Percentiles rank a stretch among this genome's conserved stretches.
phyloP scores from a whole-genome alignment of 2,329 filamentous ascomycete genomes.

The Didymosphaeria variabile region DNA sequence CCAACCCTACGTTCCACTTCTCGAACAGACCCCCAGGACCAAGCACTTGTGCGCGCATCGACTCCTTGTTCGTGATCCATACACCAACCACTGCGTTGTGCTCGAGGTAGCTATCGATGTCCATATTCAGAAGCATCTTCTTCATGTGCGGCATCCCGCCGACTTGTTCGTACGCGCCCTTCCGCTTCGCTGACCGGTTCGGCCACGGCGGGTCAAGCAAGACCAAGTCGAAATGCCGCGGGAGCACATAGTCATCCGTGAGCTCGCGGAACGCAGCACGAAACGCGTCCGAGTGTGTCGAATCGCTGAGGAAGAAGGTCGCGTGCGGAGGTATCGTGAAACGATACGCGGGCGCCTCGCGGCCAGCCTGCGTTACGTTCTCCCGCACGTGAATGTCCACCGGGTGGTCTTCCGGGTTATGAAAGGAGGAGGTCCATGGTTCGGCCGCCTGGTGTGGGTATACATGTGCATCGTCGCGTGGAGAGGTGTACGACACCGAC shows the following conservation, averaged over 20 bases:
- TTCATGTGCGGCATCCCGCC: slow-evolving; percentile 58
- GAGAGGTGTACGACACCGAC: slow-evolving; percentile 34
- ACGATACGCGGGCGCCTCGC: slow-evolving; percentile 26
- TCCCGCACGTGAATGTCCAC: slow-evolving; percentile 36
- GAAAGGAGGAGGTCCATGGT: slow-evolving; percentile 40
- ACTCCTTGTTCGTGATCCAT: slow-evolving; percentile 80
- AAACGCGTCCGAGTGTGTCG: slow-evolving; percentile 47
- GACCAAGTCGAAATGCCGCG: slow-evolving; percentile 69
- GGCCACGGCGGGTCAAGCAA: slow-evolving; percentile 84
- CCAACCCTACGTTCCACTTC: slow-evolving; percentile 70
- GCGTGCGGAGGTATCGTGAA: slow-evolving; percentile 61
- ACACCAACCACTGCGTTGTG: slow-evolving; percentile 66
- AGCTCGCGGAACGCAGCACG: slow-evolving; percentile 48
- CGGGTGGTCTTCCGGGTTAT: slow-evolving; percentile 38
- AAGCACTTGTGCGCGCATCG: slow-evolving; percentile 64
- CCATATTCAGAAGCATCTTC: slow-evolving; percentile 52
- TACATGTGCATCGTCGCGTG: slow-evolving; percentile 28
- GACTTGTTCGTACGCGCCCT: slow-evolving; percentile 59
- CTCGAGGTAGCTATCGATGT: slow-evolving; percentile 55
- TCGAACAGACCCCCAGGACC: slow-evolving; percentile 68
- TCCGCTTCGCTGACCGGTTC: slow-evolving; percentile 75
- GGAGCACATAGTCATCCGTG: slow-evolving; percentile 53
- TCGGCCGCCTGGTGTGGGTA: slow-evolving; percentile 19
- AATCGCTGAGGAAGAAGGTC: slow-evolving; percentile 61
- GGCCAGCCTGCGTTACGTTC: slow-evolving; percentile 16